Base-by-base conservation (phyloP, 208 protist species). In the Sergeia podlipaevii region DNA sequence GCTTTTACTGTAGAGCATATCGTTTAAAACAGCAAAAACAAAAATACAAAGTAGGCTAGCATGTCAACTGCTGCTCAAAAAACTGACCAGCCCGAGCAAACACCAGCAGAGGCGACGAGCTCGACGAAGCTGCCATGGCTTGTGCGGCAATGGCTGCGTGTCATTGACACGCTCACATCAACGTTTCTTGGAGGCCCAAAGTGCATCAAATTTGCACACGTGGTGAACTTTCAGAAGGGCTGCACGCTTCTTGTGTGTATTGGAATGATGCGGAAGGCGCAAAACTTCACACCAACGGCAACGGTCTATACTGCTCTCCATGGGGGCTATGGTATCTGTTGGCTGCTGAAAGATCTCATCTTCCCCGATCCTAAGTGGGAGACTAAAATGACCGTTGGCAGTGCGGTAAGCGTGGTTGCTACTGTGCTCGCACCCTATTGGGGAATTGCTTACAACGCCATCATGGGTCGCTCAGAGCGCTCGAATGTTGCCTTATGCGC, bases 291-390 rank as follows among this genome's bases (percentile, higher is more conserved):
- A 1, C 46, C 79, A n/a, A 95, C 88, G n/a, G 88, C 88, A 18
- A 70, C 55, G 13, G 78, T 67, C 15, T 95, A 95, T 70, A 88
- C 79, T 4, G 88, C 83, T 0, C 70, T 95, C 45, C 88, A 95
- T 44, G 88, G 88, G 30, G 74, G 82, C 44, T 95, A 95, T 54
- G 88, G 88, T 1, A 42, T 95, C n/a, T 90, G 78, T 51, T 95
- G 88, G 88, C 70, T 89, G 30, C 58, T 95, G 36, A 95, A 95
- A 59, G 79, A 89, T 33, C 46, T 80, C 23, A 56, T 87, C 3
- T 91, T 92, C 45, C 88, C 88, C 11, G 88, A 95, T 39, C 70
- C 82, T 24, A 78, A 85, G 29, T 95, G 88, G 88, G 62, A 95
- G 37, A 23, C 26, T 8, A 62, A 66, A 13, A 78, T 91, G 29